These are phyloP conservation scores for Phlegmacium glaucopus DNA, from an alignment of 768 basidiomycete species.

Conservation along the genomic window DNA sequence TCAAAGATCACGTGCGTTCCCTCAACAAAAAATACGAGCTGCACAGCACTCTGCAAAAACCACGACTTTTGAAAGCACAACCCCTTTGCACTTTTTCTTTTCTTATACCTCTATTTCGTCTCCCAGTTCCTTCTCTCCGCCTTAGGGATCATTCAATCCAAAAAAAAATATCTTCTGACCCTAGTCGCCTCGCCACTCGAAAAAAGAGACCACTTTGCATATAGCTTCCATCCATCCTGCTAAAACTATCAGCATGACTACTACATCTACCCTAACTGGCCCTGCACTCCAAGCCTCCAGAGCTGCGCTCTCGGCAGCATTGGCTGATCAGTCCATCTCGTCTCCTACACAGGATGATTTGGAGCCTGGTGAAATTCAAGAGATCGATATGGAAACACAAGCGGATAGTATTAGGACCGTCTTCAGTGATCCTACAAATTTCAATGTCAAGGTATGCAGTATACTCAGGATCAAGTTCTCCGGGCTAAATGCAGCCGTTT, in stretches of 20 bases:
- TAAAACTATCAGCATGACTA: conserved; percentile 27
- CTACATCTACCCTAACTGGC: conserved; percentile 54
- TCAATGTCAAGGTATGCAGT: conserved; percentile 86
- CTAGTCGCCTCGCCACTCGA: conserved; percentile 11
- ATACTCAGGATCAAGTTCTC: not conserved
- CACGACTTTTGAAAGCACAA: conserved; percentile 14
- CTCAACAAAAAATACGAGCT: conserved; percentile 20
- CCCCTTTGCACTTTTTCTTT: conserved; percentile 2
- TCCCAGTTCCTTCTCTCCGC: conserved; percentile 7
- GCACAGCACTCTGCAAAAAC: conserved; percentile 22
- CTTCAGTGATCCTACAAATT: conserved; percentile 88
- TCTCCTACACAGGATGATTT: conserved; percentile 33
- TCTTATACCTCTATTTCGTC: conserved; percentile 14
- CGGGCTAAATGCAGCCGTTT: conserved; percentile 5
- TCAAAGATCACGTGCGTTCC: conserved; percentile 11
- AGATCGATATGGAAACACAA: conserved; percentile 80
- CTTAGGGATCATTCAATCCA: conserved; percentile 6
- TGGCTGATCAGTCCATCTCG: conserved; percentile 38
- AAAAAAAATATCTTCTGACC: conserved; percentile 7
- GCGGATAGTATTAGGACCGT: conserved; percentile 86
- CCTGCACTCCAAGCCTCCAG: conserved; percentile 75
- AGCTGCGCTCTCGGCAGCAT: conserved; percentile 72
- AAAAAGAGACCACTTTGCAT: conserved; percentile 5
- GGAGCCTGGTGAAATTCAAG: conserved; percentile 85
- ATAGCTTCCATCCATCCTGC: conserved; percentile 11